Conservation (phyloP, 768 basidiomycete species). For the Lactifluus rugatus region DNA sequence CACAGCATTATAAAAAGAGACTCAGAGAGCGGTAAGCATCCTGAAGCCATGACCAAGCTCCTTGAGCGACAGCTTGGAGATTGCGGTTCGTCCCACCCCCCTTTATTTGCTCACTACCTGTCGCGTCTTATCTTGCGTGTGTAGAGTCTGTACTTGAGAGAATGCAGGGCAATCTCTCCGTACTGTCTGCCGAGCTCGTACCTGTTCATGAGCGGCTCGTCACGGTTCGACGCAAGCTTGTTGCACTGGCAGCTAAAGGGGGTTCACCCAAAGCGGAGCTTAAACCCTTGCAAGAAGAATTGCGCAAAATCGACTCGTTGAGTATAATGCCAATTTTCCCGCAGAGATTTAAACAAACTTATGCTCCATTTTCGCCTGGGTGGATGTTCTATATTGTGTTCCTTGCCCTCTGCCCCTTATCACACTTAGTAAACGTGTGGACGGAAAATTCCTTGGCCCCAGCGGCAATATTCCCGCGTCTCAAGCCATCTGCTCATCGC, state of each 20-base stretch:
- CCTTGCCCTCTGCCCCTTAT: slow-evolving; percentile 10
- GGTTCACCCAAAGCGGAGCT: slow-evolving; percentile 78
- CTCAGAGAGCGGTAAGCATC: slow-evolving; percentile 69
- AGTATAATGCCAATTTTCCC: slow-evolving; percentile 34
- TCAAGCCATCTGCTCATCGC: slow-evolving; percentile 82
- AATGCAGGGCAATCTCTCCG: slow-evolving; percentile 76
- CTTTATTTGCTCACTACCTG: neutral
- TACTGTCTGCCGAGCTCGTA: slow-evolving; percentile 81
- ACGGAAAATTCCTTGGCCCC: slow-evolving; percentile 91
- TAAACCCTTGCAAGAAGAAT: slow-evolving; percentile 83
- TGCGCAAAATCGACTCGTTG: slow-evolving; percentile 94
- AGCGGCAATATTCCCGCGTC: slow-evolving; percentile 85
- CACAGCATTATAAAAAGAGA: slow-evolving; percentile 82
- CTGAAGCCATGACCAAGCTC: slow-evolving; percentile 78
- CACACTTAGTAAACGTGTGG: slow-evolving; percentile 67
- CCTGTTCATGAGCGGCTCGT: slow-evolving; percentile 88
- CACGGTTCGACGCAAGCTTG: slow-evolving; percentile 78
- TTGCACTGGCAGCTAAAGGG: slow-evolving; percentile 79
- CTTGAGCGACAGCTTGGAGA: slow-evolving; percentile 86
- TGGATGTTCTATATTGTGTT: neutral
- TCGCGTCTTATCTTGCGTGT: neutral
- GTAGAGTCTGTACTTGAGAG: slow-evolving; percentile 60
- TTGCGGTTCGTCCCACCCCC: slow-evolving; percentile 54
- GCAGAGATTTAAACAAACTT: neutral
- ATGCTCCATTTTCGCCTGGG: slow-evolving; percentile 2